A percentile compares a stretch with the other conserved stretches of the same genome.
phyloP scores from a whole-genome alignment of 306 rosid genomes.

The Acmispon strigosus region DNA sequence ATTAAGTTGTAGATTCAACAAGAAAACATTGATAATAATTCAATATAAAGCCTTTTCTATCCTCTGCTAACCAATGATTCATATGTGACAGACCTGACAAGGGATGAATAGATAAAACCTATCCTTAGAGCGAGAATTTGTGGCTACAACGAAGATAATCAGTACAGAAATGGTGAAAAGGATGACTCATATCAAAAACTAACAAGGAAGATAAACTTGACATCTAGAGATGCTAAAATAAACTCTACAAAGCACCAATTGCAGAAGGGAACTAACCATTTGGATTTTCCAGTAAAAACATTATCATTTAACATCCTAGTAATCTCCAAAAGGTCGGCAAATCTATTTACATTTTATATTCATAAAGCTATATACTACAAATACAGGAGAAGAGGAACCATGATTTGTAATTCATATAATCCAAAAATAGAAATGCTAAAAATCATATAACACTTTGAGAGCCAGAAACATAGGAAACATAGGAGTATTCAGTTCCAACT shows the following conservation, averaged over 20 bases:
- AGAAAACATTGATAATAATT: neutral
- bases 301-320: neutral
- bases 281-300: neutral
- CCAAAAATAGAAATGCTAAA: no score
- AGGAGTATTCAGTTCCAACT: no score
- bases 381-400: no score
- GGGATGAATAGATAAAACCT: constrained; percentile 48
- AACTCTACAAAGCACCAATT: neutral
- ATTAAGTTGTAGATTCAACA: neutral
- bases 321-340: neutral
- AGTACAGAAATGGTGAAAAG: neutral
- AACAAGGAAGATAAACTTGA: neutral
- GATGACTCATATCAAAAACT: neutral
- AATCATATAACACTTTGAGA: no score
- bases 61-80: constrained; percentile 28
- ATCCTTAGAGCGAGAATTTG: constrained; percentile 33
- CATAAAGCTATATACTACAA: neutral
- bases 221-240: neutral
- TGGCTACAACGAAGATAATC: neutral
- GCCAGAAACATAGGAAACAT: no score
- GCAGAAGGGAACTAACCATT: neutral
- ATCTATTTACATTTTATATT: neutral
- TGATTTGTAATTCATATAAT: no score
- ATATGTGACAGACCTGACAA: constrained; percentile 17
- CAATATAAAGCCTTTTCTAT: constrained; percentile 1